Conservation (phyloP, 2,329 filamentous ascomycete species). For the Venturia aucupariae region DNA sequence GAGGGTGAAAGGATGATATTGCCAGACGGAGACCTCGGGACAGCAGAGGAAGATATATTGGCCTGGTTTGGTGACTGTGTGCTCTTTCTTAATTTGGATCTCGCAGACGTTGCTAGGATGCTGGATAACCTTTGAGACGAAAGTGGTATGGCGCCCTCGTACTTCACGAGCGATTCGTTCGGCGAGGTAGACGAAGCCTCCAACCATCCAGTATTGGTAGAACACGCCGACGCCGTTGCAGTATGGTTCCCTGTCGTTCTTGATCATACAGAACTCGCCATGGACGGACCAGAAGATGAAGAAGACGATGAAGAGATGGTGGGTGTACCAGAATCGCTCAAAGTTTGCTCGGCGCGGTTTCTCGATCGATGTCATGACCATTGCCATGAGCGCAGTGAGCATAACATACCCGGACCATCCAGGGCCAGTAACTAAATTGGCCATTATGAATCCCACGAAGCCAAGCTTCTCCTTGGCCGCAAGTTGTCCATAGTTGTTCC, state of each 20-base stretch:
- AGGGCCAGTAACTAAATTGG: slow-evolving; percentile 69
- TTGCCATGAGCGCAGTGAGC: slow-evolving; percentile 67
- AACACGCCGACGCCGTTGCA: slow-evolving; percentile 71
- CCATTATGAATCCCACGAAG: slow-evolving; percentile 66
- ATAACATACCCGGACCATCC: slow-evolving; percentile 84
- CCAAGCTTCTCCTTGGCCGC: slow-evolving; percentile 66
- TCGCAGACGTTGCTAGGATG: slow-evolving; percentile 83
- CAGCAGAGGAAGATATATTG: slow-evolving; percentile 87
- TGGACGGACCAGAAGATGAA: slow-evolving; percentile 89
- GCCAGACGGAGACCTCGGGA: slow-evolving; percentile 76
- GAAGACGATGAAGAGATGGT: slow-evolving; percentile 81
- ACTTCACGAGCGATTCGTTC: slow-evolving; percentile 72
- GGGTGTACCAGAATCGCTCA: slow-evolving; percentile 84
- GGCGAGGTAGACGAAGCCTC: slow-evolving; percentile 69
- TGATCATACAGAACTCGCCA: slow-evolving; percentile 85
- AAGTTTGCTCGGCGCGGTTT: slow-evolving; percentile 73
- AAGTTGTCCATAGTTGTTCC: slow-evolving; percentile 76
- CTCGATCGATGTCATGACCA: slow-evolving; percentile 69
- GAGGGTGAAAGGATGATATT: slow-evolving; percentile 80
- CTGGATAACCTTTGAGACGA: slow-evolving; percentile 81
- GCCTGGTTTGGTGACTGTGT: slow-evolving; percentile 71
- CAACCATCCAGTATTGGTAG: slow-evolving; percentile 85
- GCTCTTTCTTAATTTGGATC: slow-evolving; percentile 85
- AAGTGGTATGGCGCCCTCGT: slow-evolving; percentile 72
- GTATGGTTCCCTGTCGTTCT: slow-evolving; percentile 70